Conservation (phyloP, 805 yeast species). For the Cephaloascus fragrans region DNA sequence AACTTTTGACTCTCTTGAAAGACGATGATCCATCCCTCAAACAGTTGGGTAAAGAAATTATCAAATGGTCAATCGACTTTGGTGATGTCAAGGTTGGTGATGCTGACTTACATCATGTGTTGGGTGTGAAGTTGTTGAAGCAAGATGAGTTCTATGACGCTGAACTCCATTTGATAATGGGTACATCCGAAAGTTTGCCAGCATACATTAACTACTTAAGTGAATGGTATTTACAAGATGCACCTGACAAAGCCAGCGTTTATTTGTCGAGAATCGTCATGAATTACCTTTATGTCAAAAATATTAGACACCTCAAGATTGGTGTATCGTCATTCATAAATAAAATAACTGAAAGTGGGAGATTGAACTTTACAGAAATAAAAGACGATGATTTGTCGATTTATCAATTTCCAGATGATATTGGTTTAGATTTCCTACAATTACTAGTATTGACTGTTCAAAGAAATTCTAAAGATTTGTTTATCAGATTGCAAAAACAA, state of each 20-base stretch:
- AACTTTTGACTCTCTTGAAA: slow-evolving; percentile 34
- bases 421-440: slow-evolving; percentile 60
- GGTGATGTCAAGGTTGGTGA: slow-evolving; percentile 58
- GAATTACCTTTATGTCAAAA: slow-evolving; percentile 62
- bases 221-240: slow-evolving; percentile 22
- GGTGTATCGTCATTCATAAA: slow-evolving; percentile 26
- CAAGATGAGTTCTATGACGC: slow-evolving; percentile 48
- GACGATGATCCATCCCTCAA: slow-evolving; percentile 38
- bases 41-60: slow-evolving; percentile 56
- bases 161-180: slow-evolving; percentile 64
- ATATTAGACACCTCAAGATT: slow-evolving; percentile 47
- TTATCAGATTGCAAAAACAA: slow-evolving; percentile 38
- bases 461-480: slow-evolving; percentile 42
- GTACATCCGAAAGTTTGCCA: slow-evolving; percentile 43
- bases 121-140: slow-evolving; percentile 57
- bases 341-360: slow-evolving; percentile 13
- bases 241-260: slow-evolving; percentile 24
- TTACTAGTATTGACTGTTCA: slow-evolving; percentile 52
- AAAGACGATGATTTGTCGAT: slow-evolving; percentile 21
- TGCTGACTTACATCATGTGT: slow-evolving; percentile 58
- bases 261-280: slow-evolving; percentile 51
- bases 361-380: slow-evolving; percentile 8
- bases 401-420: slow-evolving; percentile 26
- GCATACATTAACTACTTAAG: slow-evolving; percentile 33
- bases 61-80: slow-evolving; percentile 53